Evolutionary conservation across 805 yeast species (phyloP), one percentile per base, ranked within the genome.

Genomic region (Pichia gijzeniarum): DNA sequence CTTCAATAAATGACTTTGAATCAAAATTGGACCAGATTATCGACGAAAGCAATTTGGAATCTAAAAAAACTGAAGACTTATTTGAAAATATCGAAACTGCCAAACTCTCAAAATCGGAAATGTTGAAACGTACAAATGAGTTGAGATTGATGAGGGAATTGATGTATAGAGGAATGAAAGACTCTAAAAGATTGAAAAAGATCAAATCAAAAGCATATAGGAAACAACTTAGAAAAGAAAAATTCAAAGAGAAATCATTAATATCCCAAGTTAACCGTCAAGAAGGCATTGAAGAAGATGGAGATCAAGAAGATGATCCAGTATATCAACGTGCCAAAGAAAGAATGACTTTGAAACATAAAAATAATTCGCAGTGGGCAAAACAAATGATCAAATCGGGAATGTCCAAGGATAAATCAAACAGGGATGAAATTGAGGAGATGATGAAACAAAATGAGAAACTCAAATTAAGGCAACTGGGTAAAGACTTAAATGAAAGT

Each of bases 121-220:
- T 91, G 68, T 68, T 70, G 45, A 79, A 80, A 60, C 74, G 95
- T 48, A 82, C 93, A 7, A 77, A 79, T 48, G 96, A 91, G 65
- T 72, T 91, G 54, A 77, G 98, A 54, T 67, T 85, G 58, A 88
- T 89, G 96, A 77, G 99, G 52, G 99, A 93, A 61, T 75, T 91
- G 51, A 87, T 91, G 96, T 93, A 89, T 69, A 76, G 98, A 57
- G 97, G 91, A 57, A 97, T 91, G 68, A 77, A 82, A 59, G 82
- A 86, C 58, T 90, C 98, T 9, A 89, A 79, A 64, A 77, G 99
- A 56, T 74, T 93, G 58, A 91, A 91, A 70, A 93, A 91, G 69
- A 93, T 93, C 64, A 93, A 93, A 64, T 88, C 96, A 33, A 93
- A 91, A 65, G 75, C 88, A 1, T 93, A 81, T 65, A 85, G 86